phyloP scores from a whole-genome alignment of 768 basidiomycete species.

The Leccinum incarnatum region DNA sequence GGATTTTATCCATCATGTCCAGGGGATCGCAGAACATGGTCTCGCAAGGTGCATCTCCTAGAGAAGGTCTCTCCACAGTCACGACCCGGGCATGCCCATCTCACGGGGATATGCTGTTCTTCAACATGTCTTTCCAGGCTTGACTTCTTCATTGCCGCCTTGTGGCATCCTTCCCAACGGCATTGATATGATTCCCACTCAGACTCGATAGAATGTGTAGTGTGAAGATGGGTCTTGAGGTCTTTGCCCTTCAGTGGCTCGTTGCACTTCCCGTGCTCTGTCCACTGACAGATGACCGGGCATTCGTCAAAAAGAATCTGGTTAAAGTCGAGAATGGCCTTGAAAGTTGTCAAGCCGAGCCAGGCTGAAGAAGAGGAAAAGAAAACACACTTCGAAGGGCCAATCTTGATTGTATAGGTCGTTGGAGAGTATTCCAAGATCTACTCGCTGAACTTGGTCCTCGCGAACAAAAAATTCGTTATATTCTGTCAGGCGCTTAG shows the following conservation, averaged over 20 bases:
- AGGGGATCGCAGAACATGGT: not conserved
- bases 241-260: not conserved
- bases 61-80: no score
- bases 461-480: not conserved
- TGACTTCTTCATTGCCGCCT: not conserved
- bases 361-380: no score
- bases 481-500: not conserved
- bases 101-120: conserved; percentile 11
- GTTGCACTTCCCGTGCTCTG: not conserved
- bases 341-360: not conserved
- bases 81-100: conserved; percentile 4
- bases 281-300: conserved; percentile 5
- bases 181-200: conserved; percentile 4
- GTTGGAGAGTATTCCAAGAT: conserved; percentile 1
- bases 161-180: conserved; percentile 6
- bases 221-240: conserved; percentile 4
- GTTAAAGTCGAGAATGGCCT: conserved; percentile 7
- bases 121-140: conserved; percentile 10
- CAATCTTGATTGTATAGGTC: not conserved
- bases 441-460: not conserved
- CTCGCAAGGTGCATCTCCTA: not conserved
- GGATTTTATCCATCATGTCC: not conserved
- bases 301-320: not conserved
- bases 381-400: not conserved
- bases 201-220: not conserved